Evolutionary conservation across 768 basidiomycete species (phyloP).

Genomic region (Boletus insuetus): DNA sequence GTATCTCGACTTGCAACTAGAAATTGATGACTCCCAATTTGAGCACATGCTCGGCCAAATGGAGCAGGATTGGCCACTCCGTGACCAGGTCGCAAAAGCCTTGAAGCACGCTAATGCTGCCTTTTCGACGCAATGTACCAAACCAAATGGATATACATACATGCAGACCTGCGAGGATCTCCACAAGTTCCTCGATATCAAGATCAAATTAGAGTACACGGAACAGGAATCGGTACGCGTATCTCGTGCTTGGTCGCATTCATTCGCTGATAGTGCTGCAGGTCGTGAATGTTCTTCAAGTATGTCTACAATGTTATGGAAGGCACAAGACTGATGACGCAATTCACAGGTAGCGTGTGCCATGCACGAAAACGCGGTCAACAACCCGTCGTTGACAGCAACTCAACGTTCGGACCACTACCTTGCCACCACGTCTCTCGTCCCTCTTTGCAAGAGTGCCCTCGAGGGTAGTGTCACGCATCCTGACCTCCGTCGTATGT

Average conservation of each 20-base stretch:
- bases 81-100: not conserved
- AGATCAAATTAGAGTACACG: not conserved
- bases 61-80: not conserved
- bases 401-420: constrained; percentile 5
- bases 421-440: constrained; percentile 7
- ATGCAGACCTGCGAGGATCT: constrained; percentile 10
- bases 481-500: constrained; percentile 15
- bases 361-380: constrained; percentile 26
- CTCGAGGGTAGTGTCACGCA: not conserved
- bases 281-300: constrained; percentile 21
- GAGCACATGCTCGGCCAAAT: not conserved
- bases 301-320: not conserved
- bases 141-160: constrained; percentile 12
- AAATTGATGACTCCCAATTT: not conserved
- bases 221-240: constrained; percentile 17
- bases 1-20: not conserved
- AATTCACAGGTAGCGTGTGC: constrained; percentile 18
- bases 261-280: constrained; percentile 4
- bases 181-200: constrained; percentile 5
- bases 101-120: constrained; percentile 13
- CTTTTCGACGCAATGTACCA: constrained; percentile 13
- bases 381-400: constrained; percentile 4
- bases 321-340: not conserved
- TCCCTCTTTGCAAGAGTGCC: constrained; percentile 1
- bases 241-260: not conserved